phyloP scores from a whole-genome alignment of 1,284 basidiomycete species.

The Cutaneotrichosporon cutaneum region DNA sequence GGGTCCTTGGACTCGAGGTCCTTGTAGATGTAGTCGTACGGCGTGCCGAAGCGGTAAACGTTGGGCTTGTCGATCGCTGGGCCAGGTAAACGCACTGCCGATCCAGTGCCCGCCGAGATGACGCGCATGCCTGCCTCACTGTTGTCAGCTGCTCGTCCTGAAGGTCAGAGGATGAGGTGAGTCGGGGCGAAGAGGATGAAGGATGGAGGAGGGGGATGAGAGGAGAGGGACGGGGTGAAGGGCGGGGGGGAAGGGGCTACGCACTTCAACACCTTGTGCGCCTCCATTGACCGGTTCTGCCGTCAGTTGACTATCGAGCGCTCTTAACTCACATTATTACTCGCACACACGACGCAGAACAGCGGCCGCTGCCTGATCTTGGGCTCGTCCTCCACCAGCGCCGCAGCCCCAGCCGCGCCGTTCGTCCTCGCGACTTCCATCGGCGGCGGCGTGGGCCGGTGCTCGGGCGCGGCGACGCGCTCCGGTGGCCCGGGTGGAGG shows the following conservation, averaged over 20 bases:
- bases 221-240: not conserved
- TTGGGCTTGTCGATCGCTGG: conserved; percentile 97
- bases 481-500: conserved; percentile 3
- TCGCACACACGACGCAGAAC: conserved; percentile 97
- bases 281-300: conserved; percentile 99
- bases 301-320: conserved; percentile 17
- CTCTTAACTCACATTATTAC: conserved; percentile 73
- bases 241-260: conserved; percentile 44
- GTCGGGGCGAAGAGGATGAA: not conserved
- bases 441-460: conserved; percentile 13
- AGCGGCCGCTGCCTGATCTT: conserved; percentile 60
- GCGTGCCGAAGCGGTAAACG: conserved; percentile 96
- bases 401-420: conserved; percentile 9
- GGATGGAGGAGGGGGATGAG: not conserved
- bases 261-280: conserved; percentile 84
- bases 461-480: conserved; percentile 1
- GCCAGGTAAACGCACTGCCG: conserved; percentile 92
- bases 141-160: conserved; percentile 5
- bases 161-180: not conserved
- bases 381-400: conserved; percentile 19
- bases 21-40: conserved; percentile 93
- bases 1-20: conserved; percentile 86
- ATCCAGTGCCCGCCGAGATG: conserved; percentile 92
- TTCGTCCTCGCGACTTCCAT: conserved; percentile 7
- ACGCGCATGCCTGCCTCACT: conserved; percentile 83